phyloP scores from a whole-genome alignment of 768 basidiomycete species.

The Psilocybe sp. region DNA sequence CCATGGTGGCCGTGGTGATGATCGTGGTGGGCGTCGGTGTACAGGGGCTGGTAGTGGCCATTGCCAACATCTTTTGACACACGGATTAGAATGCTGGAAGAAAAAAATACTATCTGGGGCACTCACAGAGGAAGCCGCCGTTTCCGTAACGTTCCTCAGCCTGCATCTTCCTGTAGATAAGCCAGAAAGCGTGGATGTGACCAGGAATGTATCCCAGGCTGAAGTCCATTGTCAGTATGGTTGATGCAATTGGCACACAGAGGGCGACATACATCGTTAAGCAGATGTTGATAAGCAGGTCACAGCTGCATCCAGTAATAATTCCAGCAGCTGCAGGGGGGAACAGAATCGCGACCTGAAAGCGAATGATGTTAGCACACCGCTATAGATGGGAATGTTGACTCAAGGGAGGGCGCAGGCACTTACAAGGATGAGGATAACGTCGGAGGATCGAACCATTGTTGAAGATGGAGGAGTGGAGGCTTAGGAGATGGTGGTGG shows the following conservation, averaged over 20 bases:
- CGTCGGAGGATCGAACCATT: conserved; percentile 67
- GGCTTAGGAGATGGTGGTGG: conserved; percentile 5
- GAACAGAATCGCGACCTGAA: conserved; percentile 73
- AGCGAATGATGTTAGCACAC: not conserved
- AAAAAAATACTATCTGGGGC: not conserved
- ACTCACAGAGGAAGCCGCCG: conserved; percentile 76
- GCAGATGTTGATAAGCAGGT: conserved; percentile 80
- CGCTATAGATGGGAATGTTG: not conserved
- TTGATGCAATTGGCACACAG: too few relatives aligned
- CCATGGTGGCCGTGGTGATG: conserved; percentile 5
- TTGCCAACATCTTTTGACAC: conserved; percentile 34
- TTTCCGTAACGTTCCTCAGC: conserved; percentile 80
- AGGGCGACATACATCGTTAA: conserved; percentile 61
- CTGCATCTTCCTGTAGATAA: conserved; percentile 88
- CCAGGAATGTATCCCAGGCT: conserved; percentile 80
- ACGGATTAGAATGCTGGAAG: not conserved
- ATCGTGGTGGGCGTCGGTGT: conserved; percentile 23
- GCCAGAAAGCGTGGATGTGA: conserved; percentile 80
- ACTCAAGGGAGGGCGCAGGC: not conserved
- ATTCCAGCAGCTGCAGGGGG: conserved; percentile 79
- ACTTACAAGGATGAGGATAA: conserved; percentile 75
- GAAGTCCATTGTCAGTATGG: not conserved
- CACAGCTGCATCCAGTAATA: conserved; percentile 80
- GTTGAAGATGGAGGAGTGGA: conserved; percentile 10
- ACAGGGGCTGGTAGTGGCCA: conserved; percentile 39